These are phyloP conservation scores for California macrophylla DNA, from an alignment of 441 rosid genomes.

Conservation along the genomic window DNA sequence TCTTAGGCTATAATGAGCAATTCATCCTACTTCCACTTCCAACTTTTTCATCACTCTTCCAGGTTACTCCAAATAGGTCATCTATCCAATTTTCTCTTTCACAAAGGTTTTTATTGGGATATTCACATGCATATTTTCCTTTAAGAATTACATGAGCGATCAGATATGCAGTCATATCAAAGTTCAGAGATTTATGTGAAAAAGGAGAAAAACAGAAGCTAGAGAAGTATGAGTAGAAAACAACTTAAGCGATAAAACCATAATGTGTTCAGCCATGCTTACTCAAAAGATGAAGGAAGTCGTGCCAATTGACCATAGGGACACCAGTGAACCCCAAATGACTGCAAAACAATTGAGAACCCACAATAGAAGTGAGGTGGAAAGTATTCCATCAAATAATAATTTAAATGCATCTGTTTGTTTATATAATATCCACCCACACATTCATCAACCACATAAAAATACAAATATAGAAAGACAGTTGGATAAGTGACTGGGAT, in stretches of 20 bases:
- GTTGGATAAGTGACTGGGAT: too few species aligned
- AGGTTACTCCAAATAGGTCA: background rate
- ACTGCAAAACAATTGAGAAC: conserved; percentile 38
- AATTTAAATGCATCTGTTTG: too few species aligned
- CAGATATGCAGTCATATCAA: too few species aligned
- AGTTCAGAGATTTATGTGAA: background rate
- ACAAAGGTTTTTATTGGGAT: background rate
- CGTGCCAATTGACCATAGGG: conserved; percentile 62
- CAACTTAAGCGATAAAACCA: background rate
- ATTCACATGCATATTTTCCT: background rate
- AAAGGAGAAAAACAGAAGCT: background rate
- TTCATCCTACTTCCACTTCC: background rate
- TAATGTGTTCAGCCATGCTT: conserved; percentile 25
- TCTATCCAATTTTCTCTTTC: background rate
- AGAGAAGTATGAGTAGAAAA: too few species aligned
- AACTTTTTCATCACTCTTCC: background rate
- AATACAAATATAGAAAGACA: too few species aligned
- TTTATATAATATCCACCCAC: background rate
- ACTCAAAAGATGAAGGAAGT: conserved; percentile 72
- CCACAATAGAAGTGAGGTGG: conserved; percentile 11
- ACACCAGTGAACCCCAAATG: conserved; percentile 93
- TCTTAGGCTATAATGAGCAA: too few species aligned
- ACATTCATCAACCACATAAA: too few species aligned
- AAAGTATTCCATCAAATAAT: conserved; percentile 9
- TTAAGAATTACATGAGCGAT: background rate